Percentiles rank a stretch among this genome's conserved stretches.
These are phyloP conservation scores for Camelina laxa DNA, from an alignment of 345 rosid genomes.

Conservation along the genomic window DNA sequence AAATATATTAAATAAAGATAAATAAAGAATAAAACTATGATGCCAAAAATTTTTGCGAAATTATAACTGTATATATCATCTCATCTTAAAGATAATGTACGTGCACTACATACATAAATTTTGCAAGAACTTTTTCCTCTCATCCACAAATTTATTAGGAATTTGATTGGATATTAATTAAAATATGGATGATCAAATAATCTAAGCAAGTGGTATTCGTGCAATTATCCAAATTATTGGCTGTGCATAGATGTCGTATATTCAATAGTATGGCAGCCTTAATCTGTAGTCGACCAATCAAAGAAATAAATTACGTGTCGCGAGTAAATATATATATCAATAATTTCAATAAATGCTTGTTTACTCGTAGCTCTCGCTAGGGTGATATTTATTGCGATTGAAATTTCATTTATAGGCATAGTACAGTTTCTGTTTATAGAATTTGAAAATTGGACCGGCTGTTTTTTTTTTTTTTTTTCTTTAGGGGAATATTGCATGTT, in stretches of 20 bases:
- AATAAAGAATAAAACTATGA: too few species aligned
- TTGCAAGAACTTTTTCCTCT: slow-evolving; percentile 7
- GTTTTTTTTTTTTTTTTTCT: background rate
- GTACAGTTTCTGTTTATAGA: slow-evolving; percentile 34
- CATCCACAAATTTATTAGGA: background rate
- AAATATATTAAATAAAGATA: background rate
- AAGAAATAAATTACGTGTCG: slow-evolving; percentile 30
- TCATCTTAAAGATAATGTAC: background rate
- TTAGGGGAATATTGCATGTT: slow-evolving; percentile 27
- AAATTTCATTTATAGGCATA: slow-evolving; percentile 30
- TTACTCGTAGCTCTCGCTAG: slow-evolving; percentile 11
- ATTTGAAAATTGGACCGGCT: slow-evolving; percentile 25
- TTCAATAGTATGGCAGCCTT: slow-evolving; percentile 36
- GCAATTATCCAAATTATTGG: slow-evolving; percentile 31
- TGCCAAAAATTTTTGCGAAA: too few species aligned
- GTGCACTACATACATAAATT: slow-evolving; percentile 9
- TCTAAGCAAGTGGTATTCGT: slow-evolving; percentile 2
- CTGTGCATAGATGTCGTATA: slow-evolving; percentile 6
- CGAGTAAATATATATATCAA: slow-evolving; percentile 13
- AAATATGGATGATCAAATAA: too few species aligned
- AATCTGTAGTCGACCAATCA: slow-evolving; percentile 26
- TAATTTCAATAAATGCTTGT: slow-evolving; percentile 37
- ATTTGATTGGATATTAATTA: background rate
- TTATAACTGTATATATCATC: background rate
- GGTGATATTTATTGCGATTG: slow-evolving; percentile 35